Evolutionary conservation across 768 basidiomycete genomes (phyloP), one percentile per base, ranked within the genome.

Genomic region (button mushroom (Agaricus bisporus)): DNA sequence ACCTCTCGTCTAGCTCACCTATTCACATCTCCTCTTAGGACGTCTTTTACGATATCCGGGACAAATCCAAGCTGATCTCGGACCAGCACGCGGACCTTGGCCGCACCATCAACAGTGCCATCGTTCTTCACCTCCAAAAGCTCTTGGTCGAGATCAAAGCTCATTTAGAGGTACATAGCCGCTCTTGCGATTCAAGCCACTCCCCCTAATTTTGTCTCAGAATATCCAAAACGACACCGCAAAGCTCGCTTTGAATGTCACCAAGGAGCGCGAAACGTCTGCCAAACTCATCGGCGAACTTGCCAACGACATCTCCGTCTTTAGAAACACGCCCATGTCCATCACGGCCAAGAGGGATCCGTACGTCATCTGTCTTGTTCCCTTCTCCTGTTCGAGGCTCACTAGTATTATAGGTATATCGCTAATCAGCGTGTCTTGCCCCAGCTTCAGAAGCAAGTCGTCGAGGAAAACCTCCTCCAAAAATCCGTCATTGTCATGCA

Each of bases 401-500:
- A 41, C 43, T 8, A 1, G 26, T n/a, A 17, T 32, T 9, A 0
- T 51, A 85, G 83, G 10, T 88, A 78, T 65, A 76, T 90, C 45
- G 75, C 81, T 54, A 91, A 93, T 66, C 71, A 75, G 51, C 73
- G 80, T 52, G 93, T 95, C 36, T 68, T 76, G 17, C 85, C 80
- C 48, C 93, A 97, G 66, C 82, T 97, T 14, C 80, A 84, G 58
- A 91, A 89, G 60, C 95, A 98, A 71, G 91, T 98, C 42, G 84
- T 93, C 70, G 95, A 97, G 71, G 97, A 99, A 71, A 99, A 99
- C 65, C 84, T 94, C 0, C 83, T 99, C 12, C 95, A 99, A 71
- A 99, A 98, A 68, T 91, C 88, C 2, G 90, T 98, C 63, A 85
- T 99, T 64, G 95, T 99, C 68, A 98, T 95, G 83, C 95, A 99